These are phyloP conservation scores for Isabelozyma pseudorhagii DNA, from an alignment of 805 yeast species.

Conservation along the genomic window DNA sequence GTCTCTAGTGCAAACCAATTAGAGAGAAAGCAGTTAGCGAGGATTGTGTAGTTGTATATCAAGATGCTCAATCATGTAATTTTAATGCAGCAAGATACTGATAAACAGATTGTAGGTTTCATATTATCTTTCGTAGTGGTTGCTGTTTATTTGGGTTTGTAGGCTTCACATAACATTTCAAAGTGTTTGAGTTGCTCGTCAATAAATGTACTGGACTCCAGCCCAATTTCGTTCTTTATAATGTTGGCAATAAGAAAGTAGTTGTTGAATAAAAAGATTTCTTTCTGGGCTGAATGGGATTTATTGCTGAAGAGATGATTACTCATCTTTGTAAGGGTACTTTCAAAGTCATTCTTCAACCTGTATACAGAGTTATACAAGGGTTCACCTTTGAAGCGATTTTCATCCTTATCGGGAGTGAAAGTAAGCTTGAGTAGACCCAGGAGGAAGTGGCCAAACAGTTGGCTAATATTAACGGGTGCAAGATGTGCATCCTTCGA, in stretches of 20 bases:
- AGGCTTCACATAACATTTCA: slow-evolving; percentile 37
- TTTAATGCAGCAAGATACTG: neutral
- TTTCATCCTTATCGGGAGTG: slow-evolving; percentile 20
- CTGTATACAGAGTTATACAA: slow-evolving; percentile 65
- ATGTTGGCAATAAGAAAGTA: slow-evolving; percentile 62
- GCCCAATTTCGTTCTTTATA: slow-evolving; percentile 36
- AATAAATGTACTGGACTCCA: slow-evolving; percentile 17
- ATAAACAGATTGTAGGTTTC: neutral
- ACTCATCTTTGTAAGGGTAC: slow-evolving; percentile 68
- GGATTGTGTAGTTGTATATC: neutral
- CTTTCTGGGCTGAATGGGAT: slow-evolving; percentile 48
- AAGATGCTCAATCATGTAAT: neutral
- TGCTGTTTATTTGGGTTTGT: slow-evolving; percentile 12
- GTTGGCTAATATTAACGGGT: slow-evolving; percentile 65
- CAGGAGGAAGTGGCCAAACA: slow-evolving; percentile 67
- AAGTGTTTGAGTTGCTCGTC: slow-evolving; percentile 39
- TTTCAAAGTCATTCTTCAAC: slow-evolving; percentile 77
- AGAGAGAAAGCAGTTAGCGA: neutral
- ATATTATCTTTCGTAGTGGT: too few relatives aligned
- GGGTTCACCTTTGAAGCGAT: slow-evolving; percentile 56
- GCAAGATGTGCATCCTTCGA: slow-evolving; percentile 29
- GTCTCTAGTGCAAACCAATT: too few relatives aligned
- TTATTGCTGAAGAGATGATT: slow-evolving; percentile 33
- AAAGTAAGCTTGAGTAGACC: slow-evolving; percentile 61
- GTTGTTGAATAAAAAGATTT: slow-evolving; percentile 71